These are phyloP conservation scores for Immersiporthe knoxdaviesiana DNA, from an alignment of 2,329 filamentous ascomycete genomes.

Conservation along the genomic window DNA sequence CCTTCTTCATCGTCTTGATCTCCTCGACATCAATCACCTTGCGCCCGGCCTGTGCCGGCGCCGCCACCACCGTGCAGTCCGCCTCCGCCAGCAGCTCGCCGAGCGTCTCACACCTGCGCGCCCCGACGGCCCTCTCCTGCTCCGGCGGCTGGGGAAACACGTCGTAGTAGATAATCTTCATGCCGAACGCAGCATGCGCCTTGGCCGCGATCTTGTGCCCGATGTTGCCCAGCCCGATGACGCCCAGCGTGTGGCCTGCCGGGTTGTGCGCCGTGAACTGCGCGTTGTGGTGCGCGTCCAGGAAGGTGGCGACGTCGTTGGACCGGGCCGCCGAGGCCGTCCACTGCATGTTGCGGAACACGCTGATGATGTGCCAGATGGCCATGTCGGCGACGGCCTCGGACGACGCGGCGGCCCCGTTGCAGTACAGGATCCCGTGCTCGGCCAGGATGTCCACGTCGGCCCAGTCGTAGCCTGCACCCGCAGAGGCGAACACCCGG, in stretches of 20 bases:
- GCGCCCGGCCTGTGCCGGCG: slow-evolving; percentile 49
- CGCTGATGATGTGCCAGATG: slow-evolving; percentile 60
- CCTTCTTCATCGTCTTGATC: slow-evolving; percentile 53
- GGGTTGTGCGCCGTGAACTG: slow-evolving; percentile 61
- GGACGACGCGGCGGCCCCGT: slow-evolving; percentile 61
- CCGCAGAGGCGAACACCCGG: slow-evolving; percentile 65
- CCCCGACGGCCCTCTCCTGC: slow-evolving; percentile 46
- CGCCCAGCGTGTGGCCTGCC: slow-evolving; percentile 54
- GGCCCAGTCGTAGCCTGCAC: slow-evolving; percentile 69
- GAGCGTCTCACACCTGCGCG: slow-evolving; percentile 47
- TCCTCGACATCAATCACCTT: slow-evolving; percentile 45
- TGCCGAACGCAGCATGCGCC: slow-evolving; percentile 55
- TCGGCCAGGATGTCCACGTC: slow-evolving; percentile 48
- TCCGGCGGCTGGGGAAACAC: slow-evolving; percentile 44
- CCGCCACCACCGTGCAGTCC: slow-evolving; percentile 57
- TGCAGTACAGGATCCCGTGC: slow-evolving; percentile 61
- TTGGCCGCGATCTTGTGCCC: slow-evolving; percentile 59
- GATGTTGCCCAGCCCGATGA: slow-evolving; percentile 64
- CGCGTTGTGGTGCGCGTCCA: slow-evolving; percentile 57
- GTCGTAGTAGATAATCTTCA: slow-evolving; percentile 61
- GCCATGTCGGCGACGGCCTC: slow-evolving; percentile 66
- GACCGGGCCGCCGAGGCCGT: slow-evolving; percentile 55
- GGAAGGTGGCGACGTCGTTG: slow-evolving; percentile 45
- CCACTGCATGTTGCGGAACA: slow-evolving; percentile 62
- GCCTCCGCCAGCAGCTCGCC: slow-evolving; percentile 49